Evolutionary conservation across 2,329 filamentous ascomycete genomes (phyloP).

Genomic region (Westerdykella ornata): DNA sequence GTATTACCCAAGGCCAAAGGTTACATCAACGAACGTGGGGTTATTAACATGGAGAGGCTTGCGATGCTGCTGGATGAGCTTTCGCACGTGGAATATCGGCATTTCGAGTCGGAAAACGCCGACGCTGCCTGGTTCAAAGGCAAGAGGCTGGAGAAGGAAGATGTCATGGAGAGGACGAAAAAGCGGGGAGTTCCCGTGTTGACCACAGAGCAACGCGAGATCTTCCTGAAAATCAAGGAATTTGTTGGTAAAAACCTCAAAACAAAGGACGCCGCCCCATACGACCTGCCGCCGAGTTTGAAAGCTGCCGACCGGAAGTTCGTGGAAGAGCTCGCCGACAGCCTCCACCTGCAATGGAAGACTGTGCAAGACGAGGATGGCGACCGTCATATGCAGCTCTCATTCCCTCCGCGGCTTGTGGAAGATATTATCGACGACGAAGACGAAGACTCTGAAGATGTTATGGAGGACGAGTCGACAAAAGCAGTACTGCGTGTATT

Average conservation of each 20-base stretch:
- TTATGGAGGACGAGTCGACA: conserved; percentile 73
- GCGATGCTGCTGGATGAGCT: conserved; percentile 73
- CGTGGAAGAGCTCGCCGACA: conserved; percentile 74
- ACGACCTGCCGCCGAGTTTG: conserved; percentile 67
- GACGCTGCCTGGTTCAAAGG: conserved; percentile 89
- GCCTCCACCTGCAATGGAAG: conserved; percentile 59
- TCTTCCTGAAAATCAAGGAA: conserved; percentile 76
- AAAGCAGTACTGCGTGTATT: conserved; percentile 79
- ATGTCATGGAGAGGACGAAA: conserved; percentile 56
- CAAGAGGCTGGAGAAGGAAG: conserved; percentile 67
- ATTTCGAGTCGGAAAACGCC: conserved; percentile 83
- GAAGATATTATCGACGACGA: conserved; percentile 45
- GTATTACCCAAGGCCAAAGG: conserved; percentile 80
- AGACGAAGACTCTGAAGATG: conserved; percentile 54
- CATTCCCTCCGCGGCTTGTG: conserved; percentile 49
- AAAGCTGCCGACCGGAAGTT: conserved; percentile 87
- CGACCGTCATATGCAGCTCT: conserved; percentile 59
- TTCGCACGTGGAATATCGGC: conserved; percentile 80
- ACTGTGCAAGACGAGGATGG: conserved; percentile 58
- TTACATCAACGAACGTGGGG: conserved; percentile 92
- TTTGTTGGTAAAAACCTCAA: conserved; percentile 65
- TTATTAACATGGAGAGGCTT: conserved; percentile 79
- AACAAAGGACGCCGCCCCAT: conserved; percentile 41
- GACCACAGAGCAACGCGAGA: conserved; percentile 69
- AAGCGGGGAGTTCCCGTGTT: conserved; percentile 62